Evolutionary conservation across 768 basidiomycete species (phyloP), one percentile per base, ranked within the genome.

Genomic region (Coprinellus micaceus): DNA sequence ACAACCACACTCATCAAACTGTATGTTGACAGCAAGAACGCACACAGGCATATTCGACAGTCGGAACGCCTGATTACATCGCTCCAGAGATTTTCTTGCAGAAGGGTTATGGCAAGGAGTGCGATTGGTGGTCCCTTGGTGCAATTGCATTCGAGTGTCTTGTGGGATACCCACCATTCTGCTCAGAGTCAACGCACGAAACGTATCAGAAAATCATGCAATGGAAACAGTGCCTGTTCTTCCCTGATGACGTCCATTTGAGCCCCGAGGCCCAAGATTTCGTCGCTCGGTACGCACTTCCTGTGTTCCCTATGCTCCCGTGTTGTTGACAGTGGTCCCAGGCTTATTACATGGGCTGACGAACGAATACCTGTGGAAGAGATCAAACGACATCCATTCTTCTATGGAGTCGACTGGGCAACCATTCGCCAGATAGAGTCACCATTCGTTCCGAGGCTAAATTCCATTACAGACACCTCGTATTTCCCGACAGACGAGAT

Each of bases 121-220:
- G 95, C 66, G 97, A 99, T 71, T 98, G 95, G 94, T 99, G 97
- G 97, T 97, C 95, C 7, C 80, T 98, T 26, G 97, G 97, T 4
- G 92, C 94, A 17, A 98, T 98, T 76, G 95, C 93, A 89, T 99
- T 97, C 69, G 96, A 98, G 72, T 97, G 90, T 71, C 76, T 98
- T 22, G 92, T 98, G 61, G 97, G 97, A 54, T 98, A 97, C 71
- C 94, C 95, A 22, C 94, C 94, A 0, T 95, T 98, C 76, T 98
- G 94, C 71, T 93, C 76, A 41, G 94, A 98, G 69, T 90, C 89
- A 52, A 94, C 97, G 21, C 93, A 96, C 64, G 96, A 98, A 62
- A 98, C 95, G 22, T 99, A 99, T 71, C 86, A 95, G 66, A 98
- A 98, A 74, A 98, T 98, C 61, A 86, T 96, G 73, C 89, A 95